These are phyloP conservation scores for Ambrosia trifida DNA, from an alignment of 129 eudicot genomes.

Conservation along the genomic window DNA sequence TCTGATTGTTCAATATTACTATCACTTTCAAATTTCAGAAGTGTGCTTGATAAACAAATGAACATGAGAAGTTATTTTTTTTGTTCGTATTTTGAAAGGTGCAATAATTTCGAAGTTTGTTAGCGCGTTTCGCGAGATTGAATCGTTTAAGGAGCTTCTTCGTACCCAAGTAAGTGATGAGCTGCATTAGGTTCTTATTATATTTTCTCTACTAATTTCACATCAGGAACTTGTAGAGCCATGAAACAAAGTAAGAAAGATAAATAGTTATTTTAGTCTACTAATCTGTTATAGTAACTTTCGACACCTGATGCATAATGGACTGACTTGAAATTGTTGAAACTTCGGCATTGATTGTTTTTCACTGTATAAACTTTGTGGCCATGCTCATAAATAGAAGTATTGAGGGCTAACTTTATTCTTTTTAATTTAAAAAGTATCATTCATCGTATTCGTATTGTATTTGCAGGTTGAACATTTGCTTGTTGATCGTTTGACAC, in stretches of 20 bases:
- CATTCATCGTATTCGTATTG: conserved; percentile 13
- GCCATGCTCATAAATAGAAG: background rate
- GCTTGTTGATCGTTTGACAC: conserved; percentile 75
- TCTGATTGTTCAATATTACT: background rate
- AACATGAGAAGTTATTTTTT: conserved; percentile 16
- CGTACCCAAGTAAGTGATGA: conserved; percentile 80
- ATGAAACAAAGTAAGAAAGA: too few relatives aligned
- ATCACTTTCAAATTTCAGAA: background rate
- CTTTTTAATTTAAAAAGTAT: conserved; percentile 20
- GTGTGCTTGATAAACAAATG: conserved; percentile 15
- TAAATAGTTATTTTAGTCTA: too few relatives aligned
- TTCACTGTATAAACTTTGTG: background rate
- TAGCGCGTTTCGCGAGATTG: conserved; percentile 83
- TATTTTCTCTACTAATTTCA: too few relatives aligned
- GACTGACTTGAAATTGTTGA: too few relatives aligned
- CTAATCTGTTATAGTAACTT: too few relatives aligned
- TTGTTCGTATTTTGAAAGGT: conserved; percentile 45
- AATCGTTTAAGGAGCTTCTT: conserved; percentile 94
- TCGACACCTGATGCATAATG: too few relatives aligned
- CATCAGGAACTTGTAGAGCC: too few relatives aligned
- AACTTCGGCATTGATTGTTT: background rate
- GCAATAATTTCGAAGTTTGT: conserved; percentile 84
- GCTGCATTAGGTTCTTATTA: too few relatives aligned
- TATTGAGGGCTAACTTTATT: background rate
- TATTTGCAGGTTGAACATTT: conserved; percentile 86